A percentile compares a stretch with the other conserved stretches of the same genome.
phyloP scores from a whole-genome alignment of 345 rosid species.

The Conringia planisiliqua region DNA sequence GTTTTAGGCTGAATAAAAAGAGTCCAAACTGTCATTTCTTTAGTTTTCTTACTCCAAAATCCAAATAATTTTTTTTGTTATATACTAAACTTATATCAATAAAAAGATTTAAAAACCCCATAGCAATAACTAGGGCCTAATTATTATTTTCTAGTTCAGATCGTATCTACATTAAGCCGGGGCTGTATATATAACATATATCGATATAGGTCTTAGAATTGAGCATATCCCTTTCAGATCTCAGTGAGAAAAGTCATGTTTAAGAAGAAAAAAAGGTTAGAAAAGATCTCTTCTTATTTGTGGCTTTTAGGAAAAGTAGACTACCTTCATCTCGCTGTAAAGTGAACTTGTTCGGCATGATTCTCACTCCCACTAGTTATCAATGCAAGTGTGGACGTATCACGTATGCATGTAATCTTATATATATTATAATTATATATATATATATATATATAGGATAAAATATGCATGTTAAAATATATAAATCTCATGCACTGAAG shows the following conservation, averaged over 20 bases:
- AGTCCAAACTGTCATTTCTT: too few relatives aligned
- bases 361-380: constrained; percentile 9
- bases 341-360: constrained; percentile 13
- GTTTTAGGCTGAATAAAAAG: too few relatives aligned
- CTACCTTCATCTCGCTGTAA: constrained; percentile 5
- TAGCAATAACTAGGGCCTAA: too few relatives aligned
- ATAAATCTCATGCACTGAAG: neutral
- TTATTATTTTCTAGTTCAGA: too few relatives aligned
- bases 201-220: too few relatives aligned
- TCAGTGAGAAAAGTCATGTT: neutral
- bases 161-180: too few relatives aligned
- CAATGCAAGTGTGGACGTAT: neutral
- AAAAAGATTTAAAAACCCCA: too few relatives aligned
- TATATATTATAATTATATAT: too few relatives aligned
- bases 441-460: neutral
- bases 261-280: neutral
- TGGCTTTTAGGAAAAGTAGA: constrained; percentile 7
- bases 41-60: too few relatives aligned
- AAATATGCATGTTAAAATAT: neutral
- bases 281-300: neutral
- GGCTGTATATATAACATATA: too few relatives aligned
- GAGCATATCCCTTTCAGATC: neutral
- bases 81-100: too few relatives aligned
- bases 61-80: too few relatives aligned
- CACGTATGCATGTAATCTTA: constrained; percentile 8